These are phyloP conservation scores for Albizia julibrissin DNA, from an alignment of 306 rosid genomes.

Conservation along the genomic window DNA sequence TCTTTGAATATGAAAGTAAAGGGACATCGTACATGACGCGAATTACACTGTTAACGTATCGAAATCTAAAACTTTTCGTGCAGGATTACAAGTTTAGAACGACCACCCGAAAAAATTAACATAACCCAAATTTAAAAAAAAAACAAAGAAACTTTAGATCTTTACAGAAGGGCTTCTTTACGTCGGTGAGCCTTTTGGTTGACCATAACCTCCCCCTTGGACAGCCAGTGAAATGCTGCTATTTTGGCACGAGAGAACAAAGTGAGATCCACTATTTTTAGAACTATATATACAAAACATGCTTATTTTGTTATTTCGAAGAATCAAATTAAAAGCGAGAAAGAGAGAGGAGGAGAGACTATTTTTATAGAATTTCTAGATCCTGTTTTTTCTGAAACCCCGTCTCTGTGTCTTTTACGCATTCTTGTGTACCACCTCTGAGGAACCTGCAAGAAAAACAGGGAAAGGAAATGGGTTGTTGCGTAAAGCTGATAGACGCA, in stretches of 20 bases:
- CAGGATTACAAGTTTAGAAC: not conserved
- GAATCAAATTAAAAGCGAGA: not conserved
- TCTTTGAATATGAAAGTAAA: not conserved
- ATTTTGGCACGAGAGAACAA: not conserved
- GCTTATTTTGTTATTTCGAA: not conserved
- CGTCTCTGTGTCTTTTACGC: not conserved
- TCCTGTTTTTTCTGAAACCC: conserved; percentile 35
- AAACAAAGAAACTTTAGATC: not conserved
- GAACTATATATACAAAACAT: not conserved
- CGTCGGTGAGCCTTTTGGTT: not conserved
- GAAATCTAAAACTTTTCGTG: not conserved
- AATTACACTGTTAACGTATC: not conserved
- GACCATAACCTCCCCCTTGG: not conserved
- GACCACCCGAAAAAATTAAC: not conserved
- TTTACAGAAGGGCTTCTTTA: not conserved
- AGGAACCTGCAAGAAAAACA: not conserved
- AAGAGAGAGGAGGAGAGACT: not conserved
- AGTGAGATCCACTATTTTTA: conserved; percentile 2
- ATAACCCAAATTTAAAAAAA: not conserved
- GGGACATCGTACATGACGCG: not conserved
- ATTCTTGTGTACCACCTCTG: not conserved
- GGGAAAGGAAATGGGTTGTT: conserved; percentile 37
- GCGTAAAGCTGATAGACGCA: conserved; percentile 45
- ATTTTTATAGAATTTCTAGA: conserved; percentile 16
- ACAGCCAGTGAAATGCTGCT: not conserved